Base-by-base conservation (phyloP, 352 stramenopile species). In the Globisporangium irregulare region DNA sequence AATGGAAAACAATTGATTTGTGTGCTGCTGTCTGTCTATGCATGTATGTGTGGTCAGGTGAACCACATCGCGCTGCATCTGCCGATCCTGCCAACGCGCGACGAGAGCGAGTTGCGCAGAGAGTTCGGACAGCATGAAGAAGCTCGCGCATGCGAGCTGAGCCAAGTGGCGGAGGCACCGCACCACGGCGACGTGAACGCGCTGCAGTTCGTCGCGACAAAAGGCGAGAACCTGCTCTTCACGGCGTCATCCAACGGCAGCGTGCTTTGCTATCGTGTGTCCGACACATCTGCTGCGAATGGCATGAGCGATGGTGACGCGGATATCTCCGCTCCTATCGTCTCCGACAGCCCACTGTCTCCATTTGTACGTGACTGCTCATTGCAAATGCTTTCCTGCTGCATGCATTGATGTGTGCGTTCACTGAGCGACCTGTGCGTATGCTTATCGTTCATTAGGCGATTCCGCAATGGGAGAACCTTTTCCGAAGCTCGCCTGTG, bases 181-280 rank as follows among this genome's bases (percentile, higher is more conserved):
- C 80, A 89, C 58, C 71, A 74, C 0, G 83, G 85, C 65, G 85
- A 91, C 43, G 85, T 90, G 48, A 89, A 87, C 63, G 82, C 80
- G 34, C 70, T 93, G 43, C 71, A 74, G 24, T 91, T 91, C 59
- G 79, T 87, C 22, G 62, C 71, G 1, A 63, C 69, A 7, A 74
- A 62, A 34, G 76, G 66, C 46, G 75, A 85, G 57, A 89, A 87
- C 14, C 59, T 90, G 54, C 73, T 93, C 46, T 73, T 91, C 55
- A 87, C 74, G 22, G 85, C 85, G 57, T 89, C 81, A 10, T 90
- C 85, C 10, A 71, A 59, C 0, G 83, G 85, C 62, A 80, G 73
- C 54, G 66, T 93, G 41, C 71, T 79, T 53, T 78, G 75, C 46
- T 87, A 74, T 53, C 67, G 75, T 27, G 75, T 90, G 1, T 73